A percentile compares a stretch with the other conserved stretches of the same genome.
These are phyloP conservation scores for Auricularia sp. DNA, from an alignment of 768 basidiomycete genomes.

Conservation along the genomic window DNA sequence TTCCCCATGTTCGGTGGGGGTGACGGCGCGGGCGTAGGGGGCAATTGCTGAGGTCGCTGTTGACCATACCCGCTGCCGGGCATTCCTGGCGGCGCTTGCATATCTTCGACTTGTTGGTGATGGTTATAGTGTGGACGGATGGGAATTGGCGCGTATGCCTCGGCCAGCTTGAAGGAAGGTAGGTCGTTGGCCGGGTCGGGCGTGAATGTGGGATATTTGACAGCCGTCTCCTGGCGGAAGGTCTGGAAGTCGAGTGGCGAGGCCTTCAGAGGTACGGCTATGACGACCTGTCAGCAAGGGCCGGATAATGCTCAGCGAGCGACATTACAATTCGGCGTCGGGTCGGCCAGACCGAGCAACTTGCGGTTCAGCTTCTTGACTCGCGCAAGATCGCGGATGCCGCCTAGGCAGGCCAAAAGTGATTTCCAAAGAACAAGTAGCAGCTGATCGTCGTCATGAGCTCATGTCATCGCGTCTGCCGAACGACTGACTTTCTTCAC, in stretches of 20 bases:
- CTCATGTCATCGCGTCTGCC: no score
- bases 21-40: constrained; percentile 83
- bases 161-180: constrained; percentile 60
- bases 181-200: constrained; percentile 38
- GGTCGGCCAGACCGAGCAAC: constrained; percentile 50
- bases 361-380: constrained; percentile 82
- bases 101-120: constrained; percentile 25
- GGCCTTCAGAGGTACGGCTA: constrained; percentile 70
- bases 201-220: constrained; percentile 93
- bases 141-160: constrained; percentile 89
- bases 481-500: constrained; percentile 71
- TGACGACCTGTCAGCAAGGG: background rate
- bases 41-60: constrained; percentile 16
- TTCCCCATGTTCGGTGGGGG: constrained; percentile 64
- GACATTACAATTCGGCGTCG: background rate
- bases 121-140: constrained; percentile 91
- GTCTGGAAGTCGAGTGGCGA: constrained; percentile 82
- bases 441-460: constrained; percentile 51
- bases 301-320: background rate
- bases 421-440: constrained; percentile 93
- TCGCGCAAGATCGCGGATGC: constrained; percentile 72
- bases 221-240: constrained; percentile 82
- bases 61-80: background rate
- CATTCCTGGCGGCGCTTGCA: constrained; percentile 29
- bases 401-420: constrained; percentile 83